phyloP scores from a whole-genome alignment of 2,329 filamentous ascomycete species.

The Colletotrichum caudatum region DNA sequence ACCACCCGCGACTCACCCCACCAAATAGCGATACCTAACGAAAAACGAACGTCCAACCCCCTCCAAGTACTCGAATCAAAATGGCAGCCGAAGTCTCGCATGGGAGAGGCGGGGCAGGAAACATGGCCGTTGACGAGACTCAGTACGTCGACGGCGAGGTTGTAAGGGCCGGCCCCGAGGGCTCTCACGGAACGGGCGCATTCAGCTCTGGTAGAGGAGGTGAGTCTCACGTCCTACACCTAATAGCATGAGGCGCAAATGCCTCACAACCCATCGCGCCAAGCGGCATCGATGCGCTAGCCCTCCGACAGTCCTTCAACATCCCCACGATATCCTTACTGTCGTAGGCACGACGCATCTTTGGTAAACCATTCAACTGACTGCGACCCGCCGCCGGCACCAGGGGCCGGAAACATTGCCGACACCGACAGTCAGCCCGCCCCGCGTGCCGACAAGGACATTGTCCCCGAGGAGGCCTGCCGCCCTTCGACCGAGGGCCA shows the following conservation, averaged over 20 bases:
- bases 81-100: constrained; percentile 67
- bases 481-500: constrained; percentile 61
- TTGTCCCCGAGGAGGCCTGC: constrained; percentile 65
- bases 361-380: neutral
- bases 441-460: constrained; percentile 62
- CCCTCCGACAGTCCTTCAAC: neutral
- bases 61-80: constrained; percentile 18
- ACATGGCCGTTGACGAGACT: constrained; percentile 69
- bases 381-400: constrained; percentile 6
- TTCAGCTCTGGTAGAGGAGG: constrained; percentile 71
- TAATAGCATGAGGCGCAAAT: constrained; percentile 6
- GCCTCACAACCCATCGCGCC: constrained; percentile 5
- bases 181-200: constrained; percentile 69
- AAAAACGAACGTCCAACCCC: constrained; percentile 7
- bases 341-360: no score
- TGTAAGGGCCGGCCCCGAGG: constrained; percentile 65
- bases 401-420: constrained; percentile 70
- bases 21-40: neutral
- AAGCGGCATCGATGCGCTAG: constrained; percentile 27
- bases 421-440: constrained; percentile 57
- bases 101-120: constrained; percentile 72
- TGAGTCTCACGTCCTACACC: constrained; percentile 48
- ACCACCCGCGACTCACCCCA: constrained; percentile 1
- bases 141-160: constrained; percentile 73
- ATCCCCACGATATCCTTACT: constrained; percentile 2